Base-by-base conservation (phyloP, 257 asterid species). In the Cordia subcordata region DNA sequence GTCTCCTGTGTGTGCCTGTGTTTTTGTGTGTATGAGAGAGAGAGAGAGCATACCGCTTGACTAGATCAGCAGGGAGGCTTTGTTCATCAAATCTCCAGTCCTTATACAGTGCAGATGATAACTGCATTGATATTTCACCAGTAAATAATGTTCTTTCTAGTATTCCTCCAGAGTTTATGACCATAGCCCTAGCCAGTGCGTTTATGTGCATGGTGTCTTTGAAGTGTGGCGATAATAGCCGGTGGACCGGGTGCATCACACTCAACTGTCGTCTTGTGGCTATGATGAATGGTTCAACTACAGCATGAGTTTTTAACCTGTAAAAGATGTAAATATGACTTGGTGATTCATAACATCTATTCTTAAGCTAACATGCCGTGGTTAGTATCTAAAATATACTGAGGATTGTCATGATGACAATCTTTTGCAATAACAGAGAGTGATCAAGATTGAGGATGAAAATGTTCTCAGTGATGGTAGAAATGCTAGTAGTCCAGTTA, bases 71-170 rank as follows among this genome's bases (percentile, higher is more conserved):
- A 47, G 81, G 84, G 62, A 75, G 83, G 72, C 81, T 63, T 72
- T 81, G 84, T 67, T 81, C 78, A 65, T 78, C 77, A 57, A 81
- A 77, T 69, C 79, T 75, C 87, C 87, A 77, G 54, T 70, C 69
- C 51, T 76, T 69, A 61, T 77, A 77, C 45, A 81, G 74, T 39
- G 39, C 57, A 37, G 87, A 75, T 0, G 87, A 72, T 44, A 77
- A 47, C 70, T 77, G 74, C 79, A 77, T 67, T 2, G 87, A 77
- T 14, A 68, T 55, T 38, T 57, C 59, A 46, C 80, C 74, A 17
- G 72, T 71, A 70, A 60, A 77, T 47, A 81, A 64, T 18, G 63
- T 75, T 62, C 63, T 75, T 71, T 81, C 87, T 38, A 81, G 63
- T 55, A 77, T 39, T 37, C 87, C 87, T 53, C 84, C 80, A 19